Evolutionary conservation across 2,329 filamentous ascomycete genomes (phyloP), one percentile per base, ranked within the genome.

Genomic region (Trichoderma lentiforme): DNA sequence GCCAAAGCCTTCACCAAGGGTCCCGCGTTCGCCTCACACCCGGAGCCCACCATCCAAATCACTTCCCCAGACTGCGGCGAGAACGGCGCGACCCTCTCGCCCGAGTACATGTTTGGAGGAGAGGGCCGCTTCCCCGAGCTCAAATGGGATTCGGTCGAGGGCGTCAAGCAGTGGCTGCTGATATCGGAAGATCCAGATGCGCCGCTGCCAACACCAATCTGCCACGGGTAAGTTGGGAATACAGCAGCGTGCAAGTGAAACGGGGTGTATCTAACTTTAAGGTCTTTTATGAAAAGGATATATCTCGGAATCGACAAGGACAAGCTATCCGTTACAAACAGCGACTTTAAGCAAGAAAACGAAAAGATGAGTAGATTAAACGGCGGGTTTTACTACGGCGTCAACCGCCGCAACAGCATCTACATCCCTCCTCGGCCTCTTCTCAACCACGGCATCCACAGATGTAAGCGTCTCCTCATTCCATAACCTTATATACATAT

Each of bases 371-470:
- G 77, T 1, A 73, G 76, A 3, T 74, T 86, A 28, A 80, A 79
- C 57, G 84, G 84, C 0, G 85, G 85, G 0, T 88, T 87, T 72
- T 79, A 82, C 70, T 86, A 84, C 61, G 85, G 85, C 3, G 77
- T 80, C 72, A 86, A 82, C 28, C 76, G 80, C 5, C 77, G 80
- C 3, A 81, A 81, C 0, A 78, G 36, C 4, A 75, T 86, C 0
- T 88, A 87, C 73, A 79, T 83, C 4, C 79, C 83, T 0, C 85
- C 86, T 1, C 77, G 81, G 14, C 85, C 86, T 21, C 77, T 86
- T 39, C 75, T 85, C 67, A 86, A 86, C 30, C 84, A 88, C 74
- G 86, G 86, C 0, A 80, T 81, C 26, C 86, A 88, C 77, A 80
- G 86, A 71, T 89, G 82, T 83, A 76, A 79, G 81, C 76, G 14